Evolutionary conservation across 2,329 filamentous ascomycete genomes (phyloP).

Genomic region (Falciphora oryzae): DNA sequence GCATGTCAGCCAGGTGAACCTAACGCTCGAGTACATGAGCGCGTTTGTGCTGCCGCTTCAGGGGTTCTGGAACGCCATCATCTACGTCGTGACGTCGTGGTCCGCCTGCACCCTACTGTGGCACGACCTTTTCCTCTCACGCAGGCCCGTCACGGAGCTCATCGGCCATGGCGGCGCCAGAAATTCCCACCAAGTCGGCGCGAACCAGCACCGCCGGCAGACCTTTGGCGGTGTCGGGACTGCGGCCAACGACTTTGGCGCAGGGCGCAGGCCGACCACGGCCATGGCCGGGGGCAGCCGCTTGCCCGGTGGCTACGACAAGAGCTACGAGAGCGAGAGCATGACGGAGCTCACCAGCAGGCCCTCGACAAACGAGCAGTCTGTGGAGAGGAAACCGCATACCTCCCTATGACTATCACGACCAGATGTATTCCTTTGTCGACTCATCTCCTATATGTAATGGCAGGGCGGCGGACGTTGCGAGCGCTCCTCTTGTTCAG

Average conservation of each 20-base stretch:
- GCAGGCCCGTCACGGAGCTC: slow-evolving; percentile 27
- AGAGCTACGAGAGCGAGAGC: slow-evolving; percentile 43
- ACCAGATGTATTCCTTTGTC: too few relatives aligned
- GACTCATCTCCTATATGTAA: too few relatives aligned
- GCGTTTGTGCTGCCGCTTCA: slow-evolving; percentile 74
- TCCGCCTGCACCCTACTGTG: slow-evolving; percentile 50
- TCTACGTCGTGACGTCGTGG: slow-evolving; percentile 68
- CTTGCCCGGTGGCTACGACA: slow-evolving; percentile 19
- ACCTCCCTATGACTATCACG: background rate
- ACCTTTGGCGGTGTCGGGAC: background rate
- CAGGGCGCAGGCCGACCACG: background rate
- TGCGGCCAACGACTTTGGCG: background rate
- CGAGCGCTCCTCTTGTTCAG: too few relatives aligned
- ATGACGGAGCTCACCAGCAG: slow-evolving; percentile 42
- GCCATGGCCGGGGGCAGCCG: slow-evolving; percentile 14
- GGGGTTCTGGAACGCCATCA: slow-evolving; percentile 78
- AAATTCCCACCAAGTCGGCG: slow-evolving; percentile 4
- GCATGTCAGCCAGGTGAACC: slow-evolving; percentile 44
- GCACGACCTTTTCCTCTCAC: slow-evolving; percentile 26
- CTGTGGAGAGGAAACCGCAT: background rate
- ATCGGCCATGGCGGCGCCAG: slow-evolving; percentile 16
- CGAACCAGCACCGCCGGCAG: slow-evolving; percentile 1
- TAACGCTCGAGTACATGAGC: slow-evolving; percentile 62
- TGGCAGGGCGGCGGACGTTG: too few relatives aligned
- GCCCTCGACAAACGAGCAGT: slow-evolving; percentile 27